phyloP scores from a whole-genome alignment of 768 basidiomycete genomes.

The Hygrophoropsis aurantiaca region DNA sequence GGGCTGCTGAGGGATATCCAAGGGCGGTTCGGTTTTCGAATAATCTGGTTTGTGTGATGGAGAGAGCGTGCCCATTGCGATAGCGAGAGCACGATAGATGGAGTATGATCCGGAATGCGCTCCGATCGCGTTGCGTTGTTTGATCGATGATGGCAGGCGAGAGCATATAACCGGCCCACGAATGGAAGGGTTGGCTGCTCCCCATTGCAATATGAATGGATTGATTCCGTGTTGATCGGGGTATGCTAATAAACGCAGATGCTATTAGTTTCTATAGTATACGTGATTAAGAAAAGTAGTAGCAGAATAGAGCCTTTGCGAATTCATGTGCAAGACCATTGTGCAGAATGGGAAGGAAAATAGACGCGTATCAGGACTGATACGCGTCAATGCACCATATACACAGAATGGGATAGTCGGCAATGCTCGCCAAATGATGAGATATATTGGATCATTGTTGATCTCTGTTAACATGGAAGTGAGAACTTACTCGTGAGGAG shows the following conservation, averaged over 20 bases:
- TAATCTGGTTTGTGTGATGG: slow-evolving; percentile 84
- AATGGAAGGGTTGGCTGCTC: slow-evolving; percentile 55
- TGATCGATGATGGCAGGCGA: slow-evolving; percentile 79
- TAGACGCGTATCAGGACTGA: slow-evolving; percentile 1
- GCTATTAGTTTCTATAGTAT: neutral
- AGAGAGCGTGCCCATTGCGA: slow-evolving; percentile 83
- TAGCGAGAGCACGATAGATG: slow-evolving; percentile 90
- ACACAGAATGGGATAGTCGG: neutral
- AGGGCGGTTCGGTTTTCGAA: slow-evolving; percentile 79
- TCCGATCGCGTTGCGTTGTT: slow-evolving; percentile 90
- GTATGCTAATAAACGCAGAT: slow-evolving; percentile 50
- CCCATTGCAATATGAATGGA: slow-evolving; percentile 82
- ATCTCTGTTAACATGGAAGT: neutral
- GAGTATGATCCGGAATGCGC: slow-evolving; percentile 94
- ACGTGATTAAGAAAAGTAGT: slow-evolving; percentile 3
- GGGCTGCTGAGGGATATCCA: slow-evolving; percentile 72
- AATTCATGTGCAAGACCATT: slow-evolving; percentile 10
- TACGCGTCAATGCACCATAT: neutral
- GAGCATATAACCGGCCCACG: slow-evolving; percentile 91
- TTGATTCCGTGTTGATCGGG: slow-evolving; percentile 91
- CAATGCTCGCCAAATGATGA: neutral
- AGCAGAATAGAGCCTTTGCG: slow-evolving; percentile 5
- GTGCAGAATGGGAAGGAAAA: slow-evolving; percentile 10
- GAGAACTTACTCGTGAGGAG: slow-evolving; percentile 73
- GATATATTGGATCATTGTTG: neutral